Evolutionary conservation across 169 alveolate species (phyloP), one percentile per base, ranked within the genome.

Genomic region (Plasmodium knowlesi): DNA sequence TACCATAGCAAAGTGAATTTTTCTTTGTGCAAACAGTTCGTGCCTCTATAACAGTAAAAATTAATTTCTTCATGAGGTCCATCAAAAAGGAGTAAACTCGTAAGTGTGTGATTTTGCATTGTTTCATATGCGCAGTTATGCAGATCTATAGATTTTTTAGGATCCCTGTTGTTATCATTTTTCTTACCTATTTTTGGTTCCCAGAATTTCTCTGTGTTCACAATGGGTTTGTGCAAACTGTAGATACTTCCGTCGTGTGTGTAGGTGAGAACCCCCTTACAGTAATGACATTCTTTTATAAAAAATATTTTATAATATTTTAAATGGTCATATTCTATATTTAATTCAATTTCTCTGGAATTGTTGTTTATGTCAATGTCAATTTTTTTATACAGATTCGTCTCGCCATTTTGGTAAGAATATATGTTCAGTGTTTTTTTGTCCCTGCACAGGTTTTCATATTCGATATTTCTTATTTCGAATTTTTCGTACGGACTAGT

Each of bases 271-370:
- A 67, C 37, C 32, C 19, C 71, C 25, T 32, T 81, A 22, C 90
- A 61, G 67, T 80, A 78, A 81, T 80, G 91, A 19, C 94, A 89
- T 80, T 89, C 94, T 22, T 37, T 89, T 79, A 89, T 89, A 89
- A 79, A 89, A 80, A 67, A 89, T 80, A 80, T 50, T 89, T 89
- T 82, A 81, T 89, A 39, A 70, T 80, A 37, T 53, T 67, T 79
- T 79, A 81, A 57, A 41, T 89, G 28, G n/a, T 89, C 82, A 61
- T 89, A 67, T 54, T 79, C 84, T 37, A 89, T 19, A 79, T 89
- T 81, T 67, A 89, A 61, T 39, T 89, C 53, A n/a, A 78, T 57
- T 61, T 41, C 28, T 67, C 72, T 25, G 22, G 14, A n/a, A 22
- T 79, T 61, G 39, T 22, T 70, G 10, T 89, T 89, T 80, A 79